These are phyloP conservation scores for Penicillium egyptiacum DNA, from an alignment of 495 filamentous ascomycete genomes.

Conservation along the genomic window DNA sequence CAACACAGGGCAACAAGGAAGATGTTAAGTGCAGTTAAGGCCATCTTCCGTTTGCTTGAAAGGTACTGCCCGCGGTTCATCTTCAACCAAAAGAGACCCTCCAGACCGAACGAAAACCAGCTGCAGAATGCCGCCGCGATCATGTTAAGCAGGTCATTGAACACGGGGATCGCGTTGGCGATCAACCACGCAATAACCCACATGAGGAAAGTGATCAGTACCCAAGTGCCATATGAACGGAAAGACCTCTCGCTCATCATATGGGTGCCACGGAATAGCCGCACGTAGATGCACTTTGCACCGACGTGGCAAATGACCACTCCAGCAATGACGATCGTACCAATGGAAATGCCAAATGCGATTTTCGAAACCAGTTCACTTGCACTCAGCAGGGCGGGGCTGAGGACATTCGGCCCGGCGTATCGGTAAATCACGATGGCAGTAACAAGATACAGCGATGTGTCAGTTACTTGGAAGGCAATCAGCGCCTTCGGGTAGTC, in stretches of 20 bases:
- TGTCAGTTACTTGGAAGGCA: constrained; percentile 52
- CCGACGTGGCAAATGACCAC: constrained; percentile 58
- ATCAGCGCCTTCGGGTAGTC: constrained; percentile 59
- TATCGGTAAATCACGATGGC: constrained; percentile 56
- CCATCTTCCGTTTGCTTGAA: constrained; percentile 22
- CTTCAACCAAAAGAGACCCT: constrained; percentile 39
- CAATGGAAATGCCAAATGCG: constrained; percentile 68
- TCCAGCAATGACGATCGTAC: constrained; percentile 39
- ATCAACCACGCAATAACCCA: constrained; percentile 64
- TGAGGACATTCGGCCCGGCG: constrained; percentile 58
- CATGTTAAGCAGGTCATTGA: constrained; percentile 55
- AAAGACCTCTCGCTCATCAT: constrained; percentile 52
- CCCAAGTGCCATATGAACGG: constrained; percentile 46
- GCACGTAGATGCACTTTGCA: constrained; percentile 57
- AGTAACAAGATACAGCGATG: constrained; percentile 51
- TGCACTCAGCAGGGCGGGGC: constrained; percentile 64
- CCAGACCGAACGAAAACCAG: constrained; percentile 40
- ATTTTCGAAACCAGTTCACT: constrained; percentile 54
- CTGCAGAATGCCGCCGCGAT: constrained; percentile 32
- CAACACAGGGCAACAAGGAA: constrained; percentile 23
- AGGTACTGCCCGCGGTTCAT: constrained; percentile 32
- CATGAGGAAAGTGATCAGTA: constrained; percentile 47
- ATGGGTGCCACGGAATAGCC: constrained; percentile 49
- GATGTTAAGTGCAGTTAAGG: constrained; percentile 31
- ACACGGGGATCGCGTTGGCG: constrained; percentile 66